Evolutionary conservation across 495 filamentous ascomycete species (phyloP).

Genomic region (Podospora appendiculata): DNA sequence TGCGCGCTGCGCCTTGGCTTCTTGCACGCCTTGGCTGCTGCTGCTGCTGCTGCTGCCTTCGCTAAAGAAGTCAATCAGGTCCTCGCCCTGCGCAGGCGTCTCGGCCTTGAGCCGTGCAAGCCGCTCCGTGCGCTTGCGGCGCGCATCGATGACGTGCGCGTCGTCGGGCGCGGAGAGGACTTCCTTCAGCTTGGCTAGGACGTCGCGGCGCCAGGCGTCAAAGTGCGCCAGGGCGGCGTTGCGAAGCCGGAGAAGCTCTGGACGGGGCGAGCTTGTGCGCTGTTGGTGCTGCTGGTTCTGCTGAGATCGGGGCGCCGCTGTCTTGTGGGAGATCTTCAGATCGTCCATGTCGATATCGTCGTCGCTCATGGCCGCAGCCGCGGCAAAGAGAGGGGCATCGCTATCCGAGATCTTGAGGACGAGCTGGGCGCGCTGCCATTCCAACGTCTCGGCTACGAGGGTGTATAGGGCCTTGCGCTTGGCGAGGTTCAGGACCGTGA

Average conservation of each 20-base stretch:
- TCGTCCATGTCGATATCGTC: neutral
- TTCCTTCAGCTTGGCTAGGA: slow-evolving; percentile 28
- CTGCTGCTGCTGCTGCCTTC: neutral
- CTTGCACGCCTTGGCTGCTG: too few relatives aligned
- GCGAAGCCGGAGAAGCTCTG: slow-evolving; percentile 24
- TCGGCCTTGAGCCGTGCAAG: slow-evolving; percentile 13
- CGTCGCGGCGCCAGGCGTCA: slow-evolving; percentile 31
- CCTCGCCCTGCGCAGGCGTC: slow-evolving; percentile 10
- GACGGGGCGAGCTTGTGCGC: slow-evolving; percentile 7
- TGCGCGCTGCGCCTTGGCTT: slow-evolving; percentile 5
- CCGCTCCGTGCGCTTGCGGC: slow-evolving; percentile 23
- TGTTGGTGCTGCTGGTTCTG: neutral
- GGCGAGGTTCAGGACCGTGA: slow-evolving; percentile 34
- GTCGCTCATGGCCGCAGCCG: neutral
- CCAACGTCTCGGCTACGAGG: slow-evolving; percentile 29
- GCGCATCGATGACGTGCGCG: slow-evolving; percentile 25
- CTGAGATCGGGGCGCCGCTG: neutral
- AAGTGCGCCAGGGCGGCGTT: slow-evolving; percentile 31
- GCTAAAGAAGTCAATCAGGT: slow-evolving; percentile 23
- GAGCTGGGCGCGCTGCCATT: slow-evolving; percentile 34
- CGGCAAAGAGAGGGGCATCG: slow-evolving; percentile 3
- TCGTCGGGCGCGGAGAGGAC: slow-evolving; percentile 27
- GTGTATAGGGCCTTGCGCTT: slow-evolving; percentile 33
- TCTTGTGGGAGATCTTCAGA: neutral
- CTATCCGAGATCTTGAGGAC: slow-evolving; percentile 14